phyloP scores from a whole-genome alignment of 2,329 filamentous ascomycete species.

The Chaetomium strumarium region DNA sequence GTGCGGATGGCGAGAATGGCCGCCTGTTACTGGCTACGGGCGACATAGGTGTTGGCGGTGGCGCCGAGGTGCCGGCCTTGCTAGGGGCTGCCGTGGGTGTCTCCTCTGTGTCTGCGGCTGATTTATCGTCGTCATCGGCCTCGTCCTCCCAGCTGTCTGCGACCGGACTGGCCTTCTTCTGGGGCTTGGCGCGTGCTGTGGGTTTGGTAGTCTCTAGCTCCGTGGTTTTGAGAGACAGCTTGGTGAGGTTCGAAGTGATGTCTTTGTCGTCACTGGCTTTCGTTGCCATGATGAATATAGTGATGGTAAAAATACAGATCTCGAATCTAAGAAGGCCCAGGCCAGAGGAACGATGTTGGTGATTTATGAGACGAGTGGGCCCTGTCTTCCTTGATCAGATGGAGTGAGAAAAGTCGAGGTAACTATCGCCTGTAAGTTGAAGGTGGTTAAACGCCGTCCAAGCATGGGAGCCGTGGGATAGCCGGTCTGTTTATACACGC shows the following conservation, averaged over 20 bases:
- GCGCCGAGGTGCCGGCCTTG: slow-evolving; percentile 37
- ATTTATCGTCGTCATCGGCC: slow-evolving; percentile 11
- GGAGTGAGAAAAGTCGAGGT: too few relatives aligned
- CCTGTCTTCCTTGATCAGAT: too few relatives aligned
- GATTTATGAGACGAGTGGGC: too few relatives aligned
- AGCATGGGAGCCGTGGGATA: too few relatives aligned
- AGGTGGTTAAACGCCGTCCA: too few relatives aligned
- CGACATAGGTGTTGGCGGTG: slow-evolving; percentile 62
- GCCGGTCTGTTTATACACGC: too few relatives aligned
- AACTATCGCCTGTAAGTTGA: too few relatives aligned
- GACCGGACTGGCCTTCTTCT: slow-evolving; percentile 19
- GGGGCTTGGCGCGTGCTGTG: slow-evolving; percentile 6
- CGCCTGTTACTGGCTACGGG: slow-evolving; percentile 34
- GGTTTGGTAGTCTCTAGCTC: slow-evolving; percentile 11
- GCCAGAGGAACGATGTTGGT: neutral
- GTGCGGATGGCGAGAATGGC: slow-evolving; percentile 24
- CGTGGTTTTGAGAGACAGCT: slow-evolving; percentile 22
- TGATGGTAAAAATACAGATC: neutral
- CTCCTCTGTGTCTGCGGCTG: slow-evolving; percentile 6
- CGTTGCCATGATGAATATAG: slow-evolving; percentile 15
- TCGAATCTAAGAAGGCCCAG: neutral
- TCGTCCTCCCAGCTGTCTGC: slow-evolving; percentile 29
- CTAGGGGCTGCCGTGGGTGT: slow-evolving; percentile 6
- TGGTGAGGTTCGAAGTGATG: slow-evolving; percentile 19
- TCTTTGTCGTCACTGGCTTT: slow-evolving; percentile 15